A percentile compares a stretch with the other conserved stretches of the same genome.
Conservation (phyloP, 352 stramenopile genomes). For the Phytophthora pisi region DNA sequence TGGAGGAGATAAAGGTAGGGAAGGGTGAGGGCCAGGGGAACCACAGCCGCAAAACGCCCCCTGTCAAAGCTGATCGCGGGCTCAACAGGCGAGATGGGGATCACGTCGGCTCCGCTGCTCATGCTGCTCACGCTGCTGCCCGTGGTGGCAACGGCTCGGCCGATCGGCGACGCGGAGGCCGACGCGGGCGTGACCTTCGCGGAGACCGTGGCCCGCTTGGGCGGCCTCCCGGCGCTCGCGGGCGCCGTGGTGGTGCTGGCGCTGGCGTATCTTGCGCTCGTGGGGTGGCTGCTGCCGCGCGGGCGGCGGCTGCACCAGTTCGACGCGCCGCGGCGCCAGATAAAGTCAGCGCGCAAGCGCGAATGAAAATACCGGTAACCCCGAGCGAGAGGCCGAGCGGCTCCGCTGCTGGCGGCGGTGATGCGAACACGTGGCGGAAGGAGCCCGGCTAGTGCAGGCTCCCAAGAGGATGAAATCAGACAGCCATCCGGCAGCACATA, state of each 20-base stretch:
- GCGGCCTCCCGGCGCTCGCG: slow-evolving; percentile 30
- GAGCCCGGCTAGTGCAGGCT: neutral
- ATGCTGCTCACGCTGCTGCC: neutral
- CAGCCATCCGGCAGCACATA: neutral
- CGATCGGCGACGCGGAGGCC: neutral
- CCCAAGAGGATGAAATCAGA: neutral
- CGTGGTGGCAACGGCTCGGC: slow-evolving; percentile 1
- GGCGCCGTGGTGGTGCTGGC: slow-evolving; percentile 43
- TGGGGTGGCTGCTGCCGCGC: slow-evolving; percentile 53
- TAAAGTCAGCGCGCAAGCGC: slow-evolving; percentile 11
- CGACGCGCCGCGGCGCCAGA: slow-evolving; percentile 11
- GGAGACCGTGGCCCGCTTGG: slow-evolving; percentile 54
- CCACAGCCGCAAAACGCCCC: slow-evolving; percentile 15
- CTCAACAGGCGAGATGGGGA: slow-evolving; percentile 29
- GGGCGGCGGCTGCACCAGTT: slow-evolving; percentile 26
- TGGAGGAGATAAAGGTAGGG: slow-evolving; percentile 60
- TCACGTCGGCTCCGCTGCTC: neutral
- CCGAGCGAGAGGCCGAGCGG: neutral
- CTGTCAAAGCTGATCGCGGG: slow-evolving; percentile 23
- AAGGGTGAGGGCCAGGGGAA: slow-evolving; percentile 55
- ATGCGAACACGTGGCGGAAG: neutral
- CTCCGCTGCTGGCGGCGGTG: neutral
- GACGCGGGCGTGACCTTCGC: slow-evolving; percentile 37
- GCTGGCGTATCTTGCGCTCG: slow-evolving; percentile 46
- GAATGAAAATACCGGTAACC: slow-evolving; percentile 2